phyloP scores from a whole-genome alignment of 805 yeast species.

The Komagataella pastoris region DNA sequence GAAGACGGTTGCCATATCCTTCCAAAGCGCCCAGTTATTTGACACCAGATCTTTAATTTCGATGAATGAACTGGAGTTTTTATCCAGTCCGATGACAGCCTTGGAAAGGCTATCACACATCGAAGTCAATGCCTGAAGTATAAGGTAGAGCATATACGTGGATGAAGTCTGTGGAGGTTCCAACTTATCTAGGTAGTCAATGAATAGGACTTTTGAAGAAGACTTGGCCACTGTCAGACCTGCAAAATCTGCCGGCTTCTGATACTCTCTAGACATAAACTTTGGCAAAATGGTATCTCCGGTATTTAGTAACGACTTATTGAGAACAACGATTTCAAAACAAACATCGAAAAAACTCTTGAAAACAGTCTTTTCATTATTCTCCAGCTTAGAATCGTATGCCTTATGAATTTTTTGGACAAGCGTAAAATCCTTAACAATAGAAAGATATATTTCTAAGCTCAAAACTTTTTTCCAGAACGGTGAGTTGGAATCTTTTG shows the following conservation, averaged over 20 bases:
- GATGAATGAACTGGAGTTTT: slow-evolving; percentile 8
- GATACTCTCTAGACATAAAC: slow-evolving; percentile 4
- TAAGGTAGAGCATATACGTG: slow-evolving; percentile 47
- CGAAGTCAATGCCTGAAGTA: slow-evolving; percentile 35
- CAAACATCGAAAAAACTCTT: slow-evolving; percentile 37
- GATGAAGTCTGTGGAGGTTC: slow-evolving; percentile 63
- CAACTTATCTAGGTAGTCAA: slow-evolving; percentile 70
- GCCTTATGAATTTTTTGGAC: slow-evolving; percentile 39
- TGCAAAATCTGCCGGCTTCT: slow-evolving; percentile 2
- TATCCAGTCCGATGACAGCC: slow-evolving; percentile 24
- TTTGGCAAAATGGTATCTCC: slow-evolving; percentile 20
- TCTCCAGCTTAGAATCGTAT: slow-evolving; percentile 39
- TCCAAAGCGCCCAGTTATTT: slow-evolving; percentile 24
- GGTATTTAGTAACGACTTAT: slow-evolving; percentile 18
- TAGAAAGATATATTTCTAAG: slow-evolving; percentile 54
- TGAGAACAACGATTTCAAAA: slow-evolving; percentile 20
- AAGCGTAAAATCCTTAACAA: slow-evolving; percentile 42
- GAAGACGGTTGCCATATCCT: slow-evolving; percentile 32
- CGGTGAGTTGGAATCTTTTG: slow-evolving; percentile 38
- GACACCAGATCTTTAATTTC: slow-evolving; percentile 11
- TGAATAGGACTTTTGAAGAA: slow-evolving; percentile 34
- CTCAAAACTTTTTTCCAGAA: slow-evolving; percentile 67
- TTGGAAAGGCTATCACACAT: slow-evolving; percentile 60
- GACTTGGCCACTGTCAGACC: slow-evolving; percentile 30
- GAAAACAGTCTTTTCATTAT: slow-evolving; percentile 47